These are phyloP conservation scores for Exobasidium cylindrosporum DNA, from an alignment of 1,284 basidiomycete genomes.

Conservation along the genomic window DNA sequence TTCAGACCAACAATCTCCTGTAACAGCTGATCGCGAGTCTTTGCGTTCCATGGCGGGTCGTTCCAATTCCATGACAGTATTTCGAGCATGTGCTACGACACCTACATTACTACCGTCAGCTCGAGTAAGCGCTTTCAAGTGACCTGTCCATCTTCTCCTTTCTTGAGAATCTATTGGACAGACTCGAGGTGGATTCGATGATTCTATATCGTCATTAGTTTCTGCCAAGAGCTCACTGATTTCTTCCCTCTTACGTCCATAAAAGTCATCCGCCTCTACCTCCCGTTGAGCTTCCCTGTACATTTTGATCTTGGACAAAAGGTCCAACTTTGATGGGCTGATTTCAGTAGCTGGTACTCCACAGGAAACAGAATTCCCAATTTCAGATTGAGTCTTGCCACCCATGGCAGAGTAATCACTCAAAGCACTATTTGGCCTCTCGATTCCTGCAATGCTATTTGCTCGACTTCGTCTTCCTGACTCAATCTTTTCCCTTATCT, in stretches of 20 bases:
- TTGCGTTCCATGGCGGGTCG: background rate
- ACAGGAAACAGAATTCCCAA: background rate
- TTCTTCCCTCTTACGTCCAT: conserved; percentile 25
- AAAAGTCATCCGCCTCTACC: conserved; percentile 39
- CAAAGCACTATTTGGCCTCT: background rate
- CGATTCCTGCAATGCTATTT: conserved; percentile 20
- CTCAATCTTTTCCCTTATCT: conserved; percentile 29
- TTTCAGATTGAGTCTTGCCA: background rate
- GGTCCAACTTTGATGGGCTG: conserved; percentile 25
- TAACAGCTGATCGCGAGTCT: conserved; percentile 6
- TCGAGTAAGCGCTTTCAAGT: background rate
- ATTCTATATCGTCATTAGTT: background rate
- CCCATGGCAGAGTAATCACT: background rate
- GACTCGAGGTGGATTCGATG: background rate
- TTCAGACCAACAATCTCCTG: conserved; percentile 21
- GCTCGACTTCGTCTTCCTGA: conserved; percentile 25
- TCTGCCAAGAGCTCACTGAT: background rate
- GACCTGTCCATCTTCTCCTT: background rate
- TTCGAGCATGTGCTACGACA: conserved; percentile 8
- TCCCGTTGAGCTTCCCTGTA: conserved; percentile 45
- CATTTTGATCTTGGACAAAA: conserved; percentile 44
- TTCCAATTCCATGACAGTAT: background rate
- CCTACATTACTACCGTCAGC: background rate
- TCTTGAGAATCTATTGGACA: background rate
- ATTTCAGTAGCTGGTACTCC: background rate